phyloP scores from a whole-genome alignment of 1,284 basidiomycete species.

The Leccinum colubrinum region DNA sequence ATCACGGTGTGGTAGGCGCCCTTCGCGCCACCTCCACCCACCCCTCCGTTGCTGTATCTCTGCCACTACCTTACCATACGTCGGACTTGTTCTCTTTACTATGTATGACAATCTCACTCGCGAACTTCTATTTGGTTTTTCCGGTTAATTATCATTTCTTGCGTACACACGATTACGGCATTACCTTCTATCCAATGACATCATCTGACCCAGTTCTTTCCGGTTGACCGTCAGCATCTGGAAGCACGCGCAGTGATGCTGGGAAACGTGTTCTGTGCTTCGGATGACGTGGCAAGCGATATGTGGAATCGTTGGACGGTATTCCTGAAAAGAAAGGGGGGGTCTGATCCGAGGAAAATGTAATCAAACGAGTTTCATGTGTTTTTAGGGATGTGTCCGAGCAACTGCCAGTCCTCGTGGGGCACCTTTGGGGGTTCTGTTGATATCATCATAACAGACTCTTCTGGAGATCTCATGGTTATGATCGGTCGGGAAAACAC shows the following conservation, averaged over 20 bases:
- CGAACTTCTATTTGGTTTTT: conserved; percentile 4
- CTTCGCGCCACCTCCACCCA: background rate
- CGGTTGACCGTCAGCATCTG: background rate
- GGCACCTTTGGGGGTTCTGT: background rate
- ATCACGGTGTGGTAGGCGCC: background rate
- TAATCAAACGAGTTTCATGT: background rate
- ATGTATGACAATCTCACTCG: conserved; percentile 15
- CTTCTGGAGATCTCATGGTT: background rate
- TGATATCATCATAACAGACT: background rate
- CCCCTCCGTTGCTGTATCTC: background rate
- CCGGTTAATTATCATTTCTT: conserved; percentile 22
- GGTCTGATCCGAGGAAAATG: background rate
- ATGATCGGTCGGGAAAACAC: background rate
- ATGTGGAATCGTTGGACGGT: background rate
- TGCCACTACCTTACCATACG: background rate
- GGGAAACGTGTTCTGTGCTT: background rate
- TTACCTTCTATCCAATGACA: conserved; percentile 5
- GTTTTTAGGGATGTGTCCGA: background rate
- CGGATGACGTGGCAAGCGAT: background rate
- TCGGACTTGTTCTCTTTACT: conserved; percentile 8
- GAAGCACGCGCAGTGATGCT: background rate
- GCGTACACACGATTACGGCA: conserved; percentile 14
- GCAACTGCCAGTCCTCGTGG: background rate
- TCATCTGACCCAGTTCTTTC: conserved; percentile 5
- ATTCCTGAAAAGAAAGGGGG: background rate